These are phyloP conservation scores for Skeletonema costatum DNA, from an alignment of 108 stramenopile species.

Conservation along the genomic window DNA sequence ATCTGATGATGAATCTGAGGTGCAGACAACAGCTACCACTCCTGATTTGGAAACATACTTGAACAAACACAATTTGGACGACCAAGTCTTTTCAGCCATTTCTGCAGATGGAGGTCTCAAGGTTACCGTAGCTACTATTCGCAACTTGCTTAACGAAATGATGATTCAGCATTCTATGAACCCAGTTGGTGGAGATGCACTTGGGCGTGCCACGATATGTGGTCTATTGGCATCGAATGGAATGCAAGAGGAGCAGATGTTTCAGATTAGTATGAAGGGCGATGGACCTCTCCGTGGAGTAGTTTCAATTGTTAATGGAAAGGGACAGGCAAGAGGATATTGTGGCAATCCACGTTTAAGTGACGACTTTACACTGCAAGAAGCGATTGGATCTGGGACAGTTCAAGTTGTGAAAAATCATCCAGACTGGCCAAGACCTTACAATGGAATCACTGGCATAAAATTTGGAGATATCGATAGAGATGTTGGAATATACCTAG, in stretches of 20 bases:
- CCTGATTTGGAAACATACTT: conserved; percentile 20
- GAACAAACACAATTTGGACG: conserved; percentile 73
- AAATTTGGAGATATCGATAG: conserved; percentile 83
- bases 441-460: conserved; percentile 87
- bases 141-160: conserved; percentile 84
- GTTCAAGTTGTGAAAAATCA: conserved; percentile 91
- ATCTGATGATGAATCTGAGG: conserved; percentile 6
- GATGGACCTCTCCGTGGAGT: conserved; percentile 83
- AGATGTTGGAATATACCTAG: conserved; percentile 85
- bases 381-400: conserved; percentile 78
- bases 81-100: conserved; percentile 87
- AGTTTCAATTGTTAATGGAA: conserved; percentile 69
- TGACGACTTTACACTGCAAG: conserved; percentile 57
- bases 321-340: conserved; percentile 73
- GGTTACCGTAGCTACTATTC: conserved; percentile 78
- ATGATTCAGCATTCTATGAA: conserved; percentile 82
- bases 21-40: neutral
- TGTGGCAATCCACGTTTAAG: conserved; percentile 78
- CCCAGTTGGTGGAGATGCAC: conserved; percentile 67
- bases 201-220: conserved; percentile 74
- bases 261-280: conserved; percentile 79
- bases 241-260: conserved; percentile 85
- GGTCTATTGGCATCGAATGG: conserved; percentile 76
- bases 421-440: conserved; percentile 87
- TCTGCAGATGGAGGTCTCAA: conserved; percentile 81